Conservation (phyloP, 140 eudicot species). For the Flaveria floridana region DNA sequence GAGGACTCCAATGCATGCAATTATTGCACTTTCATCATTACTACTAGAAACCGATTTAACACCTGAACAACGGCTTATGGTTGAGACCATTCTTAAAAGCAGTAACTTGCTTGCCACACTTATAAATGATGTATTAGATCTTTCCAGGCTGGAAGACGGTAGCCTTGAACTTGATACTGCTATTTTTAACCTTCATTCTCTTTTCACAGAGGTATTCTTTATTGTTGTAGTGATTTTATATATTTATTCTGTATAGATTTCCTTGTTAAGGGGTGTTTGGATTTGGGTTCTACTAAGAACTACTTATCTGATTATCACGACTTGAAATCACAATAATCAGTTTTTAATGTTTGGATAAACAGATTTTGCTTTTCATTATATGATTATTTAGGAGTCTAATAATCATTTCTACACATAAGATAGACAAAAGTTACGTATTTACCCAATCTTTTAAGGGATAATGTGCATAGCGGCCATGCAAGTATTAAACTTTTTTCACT, state of each 20-base stretch:
- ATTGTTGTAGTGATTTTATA: background rate
- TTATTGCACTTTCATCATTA: conserved; percentile 83
- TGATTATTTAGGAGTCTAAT: background rate
- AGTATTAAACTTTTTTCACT: background rate
- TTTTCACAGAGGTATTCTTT: conserved; percentile 69
- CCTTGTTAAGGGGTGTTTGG: background rate
- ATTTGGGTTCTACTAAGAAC: background rate
- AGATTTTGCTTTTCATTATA: background rate
- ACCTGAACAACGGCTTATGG: conserved; percentile 94
- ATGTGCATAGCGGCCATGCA: background rate
- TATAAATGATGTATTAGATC: conserved; percentile 91
- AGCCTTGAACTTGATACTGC: conserved; percentile 84
- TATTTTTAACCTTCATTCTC: conserved; percentile 71
- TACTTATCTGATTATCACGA: background rate
- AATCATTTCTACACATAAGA: background rate
- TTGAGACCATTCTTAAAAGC: conserved; percentile 92
- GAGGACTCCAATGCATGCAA: conserved; percentile 98
- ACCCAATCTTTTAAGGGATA: background rate
- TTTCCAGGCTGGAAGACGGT: conserved; percentile 93
- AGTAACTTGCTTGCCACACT: conserved; percentile 86
- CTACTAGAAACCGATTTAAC: conserved; percentile 79
- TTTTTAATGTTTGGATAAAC: background rate
- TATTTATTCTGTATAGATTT: background rate
- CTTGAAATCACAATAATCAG: background rate
- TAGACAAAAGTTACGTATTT: background rate